Conservation (phyloP, 768 basidiomycete species). For the Russula sp. region DNA sequence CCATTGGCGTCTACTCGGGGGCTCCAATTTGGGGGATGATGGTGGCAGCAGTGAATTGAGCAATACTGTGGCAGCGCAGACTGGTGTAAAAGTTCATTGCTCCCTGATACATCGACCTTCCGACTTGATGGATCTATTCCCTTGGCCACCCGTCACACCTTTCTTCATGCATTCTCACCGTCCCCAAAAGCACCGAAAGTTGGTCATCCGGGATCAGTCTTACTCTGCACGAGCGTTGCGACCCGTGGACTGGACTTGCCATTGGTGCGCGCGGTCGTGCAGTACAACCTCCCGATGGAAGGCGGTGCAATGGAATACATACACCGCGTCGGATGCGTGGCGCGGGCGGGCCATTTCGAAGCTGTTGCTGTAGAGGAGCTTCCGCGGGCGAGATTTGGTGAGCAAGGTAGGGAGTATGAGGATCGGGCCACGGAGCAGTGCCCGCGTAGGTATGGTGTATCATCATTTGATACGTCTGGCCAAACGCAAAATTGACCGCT, state of each 20-base stretch:
- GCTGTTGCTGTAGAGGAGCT: no score
- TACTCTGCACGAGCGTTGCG: slow-evolving; percentile 95
- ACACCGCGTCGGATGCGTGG: slow-evolving; percentile 94
- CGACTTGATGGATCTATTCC: slow-evolving; percentile 92
- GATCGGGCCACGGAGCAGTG: no score
- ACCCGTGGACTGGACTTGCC: slow-evolving; percentile 97
- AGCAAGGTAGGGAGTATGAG: no score
- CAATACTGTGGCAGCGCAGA: slow-evolving; percentile 25
- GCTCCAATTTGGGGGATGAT: slow-evolving; percentile 6
- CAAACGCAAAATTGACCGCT: neutral
- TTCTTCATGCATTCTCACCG: slow-evolving; percentile 74
- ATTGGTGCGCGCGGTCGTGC: slow-evolving; percentile 87
- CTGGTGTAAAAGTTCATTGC: slow-evolving; percentile 50
- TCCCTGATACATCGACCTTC: slow-evolving; percentile 77
- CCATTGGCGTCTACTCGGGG: slow-evolving; percentile 78
- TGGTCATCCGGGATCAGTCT: slow-evolving; percentile 49
- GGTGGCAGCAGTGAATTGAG: slow-evolving; percentile 21
- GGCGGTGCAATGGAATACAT: slow-evolving; percentile 95
- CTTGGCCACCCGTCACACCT: slow-evolving; percentile 67
- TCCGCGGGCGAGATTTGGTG: no score
- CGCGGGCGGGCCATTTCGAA: slow-evolving; percentile 38
- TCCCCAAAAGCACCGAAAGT: slow-evolving; percentile 26
- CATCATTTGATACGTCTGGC: neutral
- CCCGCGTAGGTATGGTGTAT: no score
- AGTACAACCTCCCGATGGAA: slow-evolving; percentile 97